phyloP scores from a whole-genome alignment of 208 protist genomes.

The Leishmania mexicana region DNA sequence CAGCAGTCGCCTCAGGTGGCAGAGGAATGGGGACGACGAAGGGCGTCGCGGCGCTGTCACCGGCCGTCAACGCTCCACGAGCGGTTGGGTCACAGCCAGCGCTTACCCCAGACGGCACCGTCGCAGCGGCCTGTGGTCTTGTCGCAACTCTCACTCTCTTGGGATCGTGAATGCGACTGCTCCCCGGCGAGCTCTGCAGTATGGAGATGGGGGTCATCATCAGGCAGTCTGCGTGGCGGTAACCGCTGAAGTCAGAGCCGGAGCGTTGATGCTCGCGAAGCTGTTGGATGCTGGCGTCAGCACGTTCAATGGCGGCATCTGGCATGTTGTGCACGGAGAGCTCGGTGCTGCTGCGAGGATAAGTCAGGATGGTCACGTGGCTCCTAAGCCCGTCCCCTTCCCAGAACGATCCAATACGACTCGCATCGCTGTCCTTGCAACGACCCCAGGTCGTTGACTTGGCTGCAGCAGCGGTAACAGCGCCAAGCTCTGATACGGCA shows the following conservation, averaged over 20 bases:
- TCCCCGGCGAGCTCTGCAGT: conserved; percentile 4
- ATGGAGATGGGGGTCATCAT: conserved; percentile 13
- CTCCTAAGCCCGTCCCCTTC: not conserved
- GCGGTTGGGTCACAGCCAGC: too few relatives aligned
- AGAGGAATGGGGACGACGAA: not conserved
- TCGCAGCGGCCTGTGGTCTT: not conserved
- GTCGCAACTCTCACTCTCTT: not conserved
- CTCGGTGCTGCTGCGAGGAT: conserved; percentile 6
- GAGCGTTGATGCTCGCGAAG: not conserved
- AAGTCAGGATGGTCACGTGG: conserved; percentile 16
- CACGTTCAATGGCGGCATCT: not conserved
- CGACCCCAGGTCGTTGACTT: not conserved
- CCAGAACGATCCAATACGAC: not conserved
- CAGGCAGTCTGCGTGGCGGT: not conserved
- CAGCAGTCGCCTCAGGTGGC: not conserved
- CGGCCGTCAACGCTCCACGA: too few relatives aligned
- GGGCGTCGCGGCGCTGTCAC: not conserved
- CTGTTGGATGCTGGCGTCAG: not conserved
- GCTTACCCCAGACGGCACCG: not conserved
- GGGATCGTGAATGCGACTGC: not conserved
- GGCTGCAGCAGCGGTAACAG: not conserved
- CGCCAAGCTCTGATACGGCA: too few relatives aligned
- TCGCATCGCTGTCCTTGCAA: not conserved
- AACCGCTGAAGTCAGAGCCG: not conserved
- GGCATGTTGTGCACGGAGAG: not conserved